Evolutionary conservation across 1,284 basidiomycete genomes (phyloP), one percentile per base, ranked within the genome.

Genomic region (Xanthoconium separans): DNA sequence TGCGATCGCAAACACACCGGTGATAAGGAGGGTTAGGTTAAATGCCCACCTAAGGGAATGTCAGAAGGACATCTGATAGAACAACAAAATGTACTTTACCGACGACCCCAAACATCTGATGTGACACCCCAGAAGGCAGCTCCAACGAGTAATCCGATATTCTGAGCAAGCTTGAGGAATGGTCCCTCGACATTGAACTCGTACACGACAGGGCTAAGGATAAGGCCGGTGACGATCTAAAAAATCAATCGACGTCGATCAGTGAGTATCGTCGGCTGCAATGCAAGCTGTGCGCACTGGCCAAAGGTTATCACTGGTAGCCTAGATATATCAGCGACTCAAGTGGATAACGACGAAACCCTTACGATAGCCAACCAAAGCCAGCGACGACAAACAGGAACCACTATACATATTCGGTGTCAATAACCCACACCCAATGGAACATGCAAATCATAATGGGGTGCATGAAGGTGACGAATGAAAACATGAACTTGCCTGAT

Each of bases 21-120:
- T 79, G 56, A 92, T 84, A 34, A 90, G 71, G 31, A 91, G 76
- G 0, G 89, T 91, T 36, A 87, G 66, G 66, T 91, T 91, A 73
- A 91, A 91, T 2, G 84, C 82, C 75, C 83, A 82, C 56, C 83
- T 83, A 47, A 51, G 20, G 6, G 20, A 33, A 24, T 5, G 29
- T 59, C 34, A 69, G 51, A 47, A 7, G 20, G 30, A 31, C 3
- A 27, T 30, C 47, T 10, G 24, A 50, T 36, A 24, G n/a, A 27
- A 3, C 6, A 10, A 49, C 10, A 15, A 30, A 15, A 36, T 20
- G 29, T n/a, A 61, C 3, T 65, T 31, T 50, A 81, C 77, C 75
- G 71, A 63, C 81, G 69, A 18, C 83, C 82, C 83, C 84, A 88
- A 13, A 84, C 69, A 58, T 79, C 88, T 58, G 71, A 83, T 41